A percentile compares a stretch with the other conserved stretches of the same genome.
Conservation (phyloP, 169 alveolate species). For the Haemoproteus tartakovskyi region DNA sequence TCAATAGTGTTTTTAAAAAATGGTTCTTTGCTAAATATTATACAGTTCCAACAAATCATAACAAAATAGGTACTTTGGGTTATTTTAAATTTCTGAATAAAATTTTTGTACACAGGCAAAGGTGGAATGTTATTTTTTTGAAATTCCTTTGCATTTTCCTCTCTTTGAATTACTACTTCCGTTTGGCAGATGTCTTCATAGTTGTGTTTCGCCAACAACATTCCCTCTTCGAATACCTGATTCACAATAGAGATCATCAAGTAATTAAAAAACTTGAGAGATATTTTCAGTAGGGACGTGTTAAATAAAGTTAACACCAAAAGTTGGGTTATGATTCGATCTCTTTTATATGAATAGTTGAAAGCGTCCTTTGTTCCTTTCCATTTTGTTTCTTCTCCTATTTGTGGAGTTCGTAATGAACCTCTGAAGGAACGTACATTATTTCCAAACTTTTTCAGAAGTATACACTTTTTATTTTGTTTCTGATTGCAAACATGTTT, state of each 20-base stretch:
- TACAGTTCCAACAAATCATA: conserved; percentile 53
- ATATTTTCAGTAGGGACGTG: conserved; percentile 26
- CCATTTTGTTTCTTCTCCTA: too few relatives aligned
- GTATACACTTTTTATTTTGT: too few relatives aligned
- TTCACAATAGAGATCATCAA: conserved; percentile 25
- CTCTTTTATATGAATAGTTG: neutral
- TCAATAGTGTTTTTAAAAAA: conserved; percentile 39
- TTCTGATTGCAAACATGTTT: too few relatives aligned
- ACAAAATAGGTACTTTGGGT: conserved; percentile 22
- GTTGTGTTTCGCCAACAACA: conserved; percentile 5
- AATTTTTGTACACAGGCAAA: conserved; percentile 10
- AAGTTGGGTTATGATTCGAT: conserved; percentile 8
- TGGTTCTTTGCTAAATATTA: conserved; percentile 42
- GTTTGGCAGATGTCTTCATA: neutral
- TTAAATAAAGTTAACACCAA: conserved; percentile 31
- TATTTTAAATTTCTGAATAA: conserved; percentile 18
- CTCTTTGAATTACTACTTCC: neutral
- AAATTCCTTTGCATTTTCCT: neutral
- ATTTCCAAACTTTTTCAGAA: too few relatives aligned
- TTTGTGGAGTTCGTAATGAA: too few relatives aligned
- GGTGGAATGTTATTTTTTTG: neutral
- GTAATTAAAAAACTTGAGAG: conserved; percentile 31
- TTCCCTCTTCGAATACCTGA: conserved; percentile 24
- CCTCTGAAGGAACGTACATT: too few relatives aligned
- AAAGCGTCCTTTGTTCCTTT: too few relatives aligned